A percentile compares a stretch with the other conserved stretches of the same genome.
These are phyloP conservation scores for Phaseolus lunatus DNA, from an alignment of 306 rosid species.

Conservation along the genomic window DNA sequence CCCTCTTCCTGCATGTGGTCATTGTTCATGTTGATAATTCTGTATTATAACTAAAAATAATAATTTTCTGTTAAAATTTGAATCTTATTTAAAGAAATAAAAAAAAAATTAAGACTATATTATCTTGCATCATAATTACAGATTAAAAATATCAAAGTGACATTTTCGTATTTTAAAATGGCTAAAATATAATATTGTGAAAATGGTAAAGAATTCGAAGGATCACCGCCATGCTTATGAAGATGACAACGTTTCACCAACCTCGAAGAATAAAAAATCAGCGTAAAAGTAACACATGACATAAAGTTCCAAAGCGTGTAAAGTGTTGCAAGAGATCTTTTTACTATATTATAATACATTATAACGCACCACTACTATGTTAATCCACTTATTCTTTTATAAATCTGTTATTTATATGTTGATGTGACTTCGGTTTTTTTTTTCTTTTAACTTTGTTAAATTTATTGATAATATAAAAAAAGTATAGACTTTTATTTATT, in stretches of 20 bases:
- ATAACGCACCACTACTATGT: background rate
- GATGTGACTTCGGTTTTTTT: constrained; percentile 28
- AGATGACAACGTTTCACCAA: constrained; percentile 48
- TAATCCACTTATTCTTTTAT: background rate
- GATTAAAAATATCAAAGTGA: too few relatives aligned
- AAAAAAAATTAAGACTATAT: too few relatives aligned
- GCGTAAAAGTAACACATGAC: constrained; percentile 30
- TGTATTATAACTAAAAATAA: too few relatives aligned
- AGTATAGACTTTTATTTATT: too few relatives aligned
- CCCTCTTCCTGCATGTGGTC: constrained; percentile 25
- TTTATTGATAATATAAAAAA: background rate
- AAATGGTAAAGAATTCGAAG: constrained; percentile 43
- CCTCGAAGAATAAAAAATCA: constrained; percentile 22
- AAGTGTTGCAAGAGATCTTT: constrained; percentile 20
- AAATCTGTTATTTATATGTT: background rate
- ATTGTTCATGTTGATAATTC: constrained; percentile 16
- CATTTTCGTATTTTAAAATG: too few relatives aligned
- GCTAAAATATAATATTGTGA: background rate
- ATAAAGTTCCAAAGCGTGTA: constrained; percentile 7
- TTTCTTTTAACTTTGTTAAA: background rate
- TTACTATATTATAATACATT: background rate
- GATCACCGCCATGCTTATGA: constrained; percentile 39
- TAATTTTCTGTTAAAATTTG: too few relatives aligned
- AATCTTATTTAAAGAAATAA: too few relatives aligned
- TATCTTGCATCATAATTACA: too few relatives aligned